phyloP scores from a whole-genome alignment of 352 stramenopile species.

The Phytophthora pinifolia region DNA sequence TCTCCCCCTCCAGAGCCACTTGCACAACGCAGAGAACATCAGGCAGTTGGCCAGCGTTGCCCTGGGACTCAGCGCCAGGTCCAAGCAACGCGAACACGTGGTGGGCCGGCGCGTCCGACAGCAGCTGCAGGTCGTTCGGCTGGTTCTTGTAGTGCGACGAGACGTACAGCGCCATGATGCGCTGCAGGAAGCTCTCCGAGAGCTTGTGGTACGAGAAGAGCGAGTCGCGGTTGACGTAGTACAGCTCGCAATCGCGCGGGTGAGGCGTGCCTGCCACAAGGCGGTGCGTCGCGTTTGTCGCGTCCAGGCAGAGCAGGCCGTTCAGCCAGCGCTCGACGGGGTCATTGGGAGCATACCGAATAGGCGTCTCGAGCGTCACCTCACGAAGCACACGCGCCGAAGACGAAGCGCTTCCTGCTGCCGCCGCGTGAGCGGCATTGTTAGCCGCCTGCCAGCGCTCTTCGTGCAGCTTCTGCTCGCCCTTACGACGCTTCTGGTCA shows the following conservation, averaged over 20 bases:
- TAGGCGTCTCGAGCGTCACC: conserved; percentile 96
- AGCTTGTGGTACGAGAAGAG: conserved; percentile 99
- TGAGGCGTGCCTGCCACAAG: conserved; percentile 94
- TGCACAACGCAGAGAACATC: conserved; percentile 99
- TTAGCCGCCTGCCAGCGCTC: conserved; percentile 94
- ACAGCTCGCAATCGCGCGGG: conserved; percentile 97
- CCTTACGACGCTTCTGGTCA: conserved; percentile 93
- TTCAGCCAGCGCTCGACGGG: conserved; percentile 98
- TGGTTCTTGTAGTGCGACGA: conserved; percentile 99
- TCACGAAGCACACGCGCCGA: conserved; percentile 90
- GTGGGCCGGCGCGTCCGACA: conserved; percentile 98
- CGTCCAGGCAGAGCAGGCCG: conserved; percentile 96
- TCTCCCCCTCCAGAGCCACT: conserved; percentile 96
- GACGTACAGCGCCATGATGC: conserved; percentile 96
- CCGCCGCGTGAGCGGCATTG: conserved; percentile 73
- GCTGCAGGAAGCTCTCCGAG: conserved; percentile 94
- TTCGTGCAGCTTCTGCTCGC: conserved; percentile 96
- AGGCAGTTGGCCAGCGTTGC: conserved; percentile 91
- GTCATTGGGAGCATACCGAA: conserved; percentile 96
- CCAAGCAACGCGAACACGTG: conserved; percentile 98
- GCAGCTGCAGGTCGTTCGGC: conserved; percentile 99
- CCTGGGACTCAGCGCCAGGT: conserved; percentile 90
- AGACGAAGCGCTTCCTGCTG: conserved; percentile 35
- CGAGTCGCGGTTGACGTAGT: conserved; percentile 98
- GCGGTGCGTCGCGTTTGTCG: conserved; percentile 74